These are phyloP conservation scores for Eucalyptus pauciflora DNA, from an alignment of 345 rosid species.

Conservation along the genomic window DNA sequence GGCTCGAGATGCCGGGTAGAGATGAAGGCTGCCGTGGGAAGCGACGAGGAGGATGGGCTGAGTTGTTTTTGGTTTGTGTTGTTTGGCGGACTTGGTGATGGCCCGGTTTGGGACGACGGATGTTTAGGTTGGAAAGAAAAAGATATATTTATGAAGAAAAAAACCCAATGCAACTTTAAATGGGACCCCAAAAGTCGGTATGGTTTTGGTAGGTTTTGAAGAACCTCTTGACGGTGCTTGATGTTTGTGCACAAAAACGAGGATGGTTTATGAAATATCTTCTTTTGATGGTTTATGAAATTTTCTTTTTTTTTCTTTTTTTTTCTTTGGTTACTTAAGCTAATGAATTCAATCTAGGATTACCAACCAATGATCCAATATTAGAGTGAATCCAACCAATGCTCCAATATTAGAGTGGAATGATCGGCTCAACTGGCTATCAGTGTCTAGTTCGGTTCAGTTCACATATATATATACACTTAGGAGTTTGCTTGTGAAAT, in stretches of 20 bases:
- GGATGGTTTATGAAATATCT: neutral
- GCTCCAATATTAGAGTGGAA: neutral
- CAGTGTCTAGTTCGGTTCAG: rapidly evolving
- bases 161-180: neutral
- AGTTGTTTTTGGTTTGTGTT: neutral
- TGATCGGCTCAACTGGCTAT: neutral
- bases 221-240: neutral
- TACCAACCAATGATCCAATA: neutral
- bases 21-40: neutral
- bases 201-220: neutral
- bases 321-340: neutral
- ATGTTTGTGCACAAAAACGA: neutral
- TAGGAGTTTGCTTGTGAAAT: neutral
- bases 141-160: too few relatives aligned
- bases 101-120: neutral
- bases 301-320: neutral
- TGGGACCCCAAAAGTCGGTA: neutral
- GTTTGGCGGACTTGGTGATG: neutral
- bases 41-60: neutral
- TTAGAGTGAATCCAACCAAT: neutral
- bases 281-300: too few relatives aligned
- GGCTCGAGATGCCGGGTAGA: neutral
- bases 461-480: neutral
- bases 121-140: neutral
- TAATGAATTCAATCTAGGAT: neutral